These are phyloP conservation scores for Aspergillus sparsus DNA, from an alignment of 495 filamentous ascomycete species.

Conservation along the genomic window DNA sequence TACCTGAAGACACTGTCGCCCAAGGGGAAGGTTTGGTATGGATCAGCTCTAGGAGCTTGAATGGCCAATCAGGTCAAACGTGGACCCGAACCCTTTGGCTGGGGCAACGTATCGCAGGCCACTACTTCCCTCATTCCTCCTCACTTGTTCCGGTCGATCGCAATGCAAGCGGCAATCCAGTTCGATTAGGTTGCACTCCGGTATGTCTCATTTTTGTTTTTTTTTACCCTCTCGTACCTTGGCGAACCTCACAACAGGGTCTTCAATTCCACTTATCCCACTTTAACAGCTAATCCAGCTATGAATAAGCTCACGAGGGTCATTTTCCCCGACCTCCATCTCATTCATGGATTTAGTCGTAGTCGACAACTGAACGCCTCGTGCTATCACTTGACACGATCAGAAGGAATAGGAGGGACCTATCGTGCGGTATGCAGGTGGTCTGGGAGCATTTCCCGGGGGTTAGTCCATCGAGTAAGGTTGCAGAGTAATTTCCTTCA, in stretches of 20 bases:
- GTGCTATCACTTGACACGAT: slow-evolving; percentile 1
- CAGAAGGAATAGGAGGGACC: neutral
- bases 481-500: slow-evolving; percentile 16
- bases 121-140: slow-evolving; percentile 23
- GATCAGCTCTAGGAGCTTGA: slow-evolving; percentile 21
- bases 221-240: neutral
- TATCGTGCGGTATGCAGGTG: slow-evolving; percentile 23
- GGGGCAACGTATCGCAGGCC: slow-evolving; percentile 1
- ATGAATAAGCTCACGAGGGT: neutral
- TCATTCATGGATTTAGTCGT: neutral
- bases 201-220: neutral
- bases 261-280: neutral
- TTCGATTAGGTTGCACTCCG: slow-evolving; percentile 18
- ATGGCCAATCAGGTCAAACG: neutral
- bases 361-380: neutral
- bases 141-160: slow-evolving; percentile 16
- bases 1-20: neutral
- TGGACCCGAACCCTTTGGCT: neutral
- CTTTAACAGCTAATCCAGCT: neutral
- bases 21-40: slow-evolving; percentile 33
- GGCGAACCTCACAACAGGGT: neutral
- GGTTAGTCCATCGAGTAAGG: slow-evolving; percentile 13
- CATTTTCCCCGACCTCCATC: neutral
- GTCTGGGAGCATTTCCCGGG: slow-evolving; percentile 8
- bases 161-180: slow-evolving; percentile 11